Percentiles rank a stretch among this genome's conserved stretches.
Evolutionary conservation across 2,329 filamentous ascomycete genomes (phyloP).

Genomic region (Dothistroma pini): DNA sequence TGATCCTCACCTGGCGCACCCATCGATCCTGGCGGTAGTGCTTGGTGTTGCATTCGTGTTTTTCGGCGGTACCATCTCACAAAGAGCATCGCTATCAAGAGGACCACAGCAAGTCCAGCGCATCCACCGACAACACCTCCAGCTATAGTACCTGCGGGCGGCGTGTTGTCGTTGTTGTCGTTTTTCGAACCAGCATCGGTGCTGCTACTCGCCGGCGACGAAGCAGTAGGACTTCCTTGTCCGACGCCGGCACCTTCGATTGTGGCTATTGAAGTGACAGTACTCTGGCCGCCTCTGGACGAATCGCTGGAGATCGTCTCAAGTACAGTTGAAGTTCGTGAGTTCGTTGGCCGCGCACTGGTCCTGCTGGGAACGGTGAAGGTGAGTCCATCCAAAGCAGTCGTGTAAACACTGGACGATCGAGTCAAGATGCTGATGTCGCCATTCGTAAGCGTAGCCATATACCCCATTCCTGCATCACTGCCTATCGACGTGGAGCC

Average conservation of each 20-base stretch:
- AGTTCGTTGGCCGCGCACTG: slow-evolving; percentile 2
- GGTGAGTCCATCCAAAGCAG: slow-evolving; percentile 25
- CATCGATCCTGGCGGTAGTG: slow-evolving; percentile 24
- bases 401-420: slow-evolving; percentile 23
- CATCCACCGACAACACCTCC: slow-evolving; percentile 62
- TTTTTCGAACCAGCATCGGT: slow-evolving; percentile 6
- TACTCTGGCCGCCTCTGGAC: slow-evolving; percentile 7
- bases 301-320: slow-evolving; percentile 1
- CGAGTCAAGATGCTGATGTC: slow-evolving; percentile 25
- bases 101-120: slow-evolving; percentile 52
- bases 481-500: slow-evolving; percentile 13
- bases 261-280: slow-evolving; percentile 15
- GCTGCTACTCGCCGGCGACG: slow-evolving; percentile 12
- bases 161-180: slow-evolving; percentile 21
- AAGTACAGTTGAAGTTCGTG: slow-evolving; percentile 3
- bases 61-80: slow-evolving; percentile 50
- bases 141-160: slow-evolving; percentile 53
- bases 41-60: slow-evolving; percentile 23
- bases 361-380: slow-evolving; percentile 24
- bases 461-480: slow-evolving; percentile 16
- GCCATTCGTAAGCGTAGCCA: slow-evolving; percentile 27
- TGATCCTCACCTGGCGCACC: slow-evolving; percentile 13
- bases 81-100: slow-evolving; percentile 51
- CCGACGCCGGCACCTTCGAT: slow-evolving; percentile 8
- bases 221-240: slow-evolving; percentile 8